Percentiles rank a stretch among this genome's conserved stretches.
Conservation (phyloP, 1,284 basidiomycete species). For the Fereydounia khargensis region DNA sequence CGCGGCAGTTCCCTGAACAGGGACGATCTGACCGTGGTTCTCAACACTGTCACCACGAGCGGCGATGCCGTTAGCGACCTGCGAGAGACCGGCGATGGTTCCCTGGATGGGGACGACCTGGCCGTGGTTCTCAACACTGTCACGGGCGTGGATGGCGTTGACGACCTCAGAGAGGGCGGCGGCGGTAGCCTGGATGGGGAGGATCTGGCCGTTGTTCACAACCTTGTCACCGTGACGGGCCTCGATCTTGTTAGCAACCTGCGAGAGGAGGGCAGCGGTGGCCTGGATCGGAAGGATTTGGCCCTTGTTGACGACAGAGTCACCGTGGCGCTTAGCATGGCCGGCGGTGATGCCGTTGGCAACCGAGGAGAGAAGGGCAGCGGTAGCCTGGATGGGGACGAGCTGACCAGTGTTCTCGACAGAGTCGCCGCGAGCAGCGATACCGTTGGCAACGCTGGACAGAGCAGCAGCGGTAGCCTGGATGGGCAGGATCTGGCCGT, state of each 20-base stretch:
- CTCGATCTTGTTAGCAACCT: constrained; percentile 6
- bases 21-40: constrained; percentile 13
- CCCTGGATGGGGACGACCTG: constrained; percentile 22
- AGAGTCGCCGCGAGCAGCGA: constrained; percentile 1
- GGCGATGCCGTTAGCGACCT: constrained; percentile 6
- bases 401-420: constrained; percentile 17
- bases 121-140: constrained; percentile 16
- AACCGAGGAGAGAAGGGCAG: constrained; percentile 1
- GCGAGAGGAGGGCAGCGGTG: constrained; percentile 13
- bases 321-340: too few species aligned
- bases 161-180: constrained; percentile 10
- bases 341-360: background rate
- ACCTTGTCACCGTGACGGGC: background rate
- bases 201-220: constrained; percentile 8
- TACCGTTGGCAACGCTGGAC: constrained; percentile 16
- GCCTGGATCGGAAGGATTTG: constrained; percentile 16
- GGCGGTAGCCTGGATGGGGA: constrained; percentile 10
- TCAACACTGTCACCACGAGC: constrained; percentile 1
- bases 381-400: constrained; percentile 13
- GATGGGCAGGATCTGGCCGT: constrained; percentile 20
- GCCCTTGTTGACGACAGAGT: constrained; percentile 13
- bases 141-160: constrained; percentile 1
- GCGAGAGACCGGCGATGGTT: constrained; percentile 17
- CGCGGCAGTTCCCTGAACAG: constrained; percentile 10
- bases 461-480: constrained; percentile 18